phyloP scores from a whole-genome alignment of 208 protist genomes.

The Lotmaria passim region DNA sequence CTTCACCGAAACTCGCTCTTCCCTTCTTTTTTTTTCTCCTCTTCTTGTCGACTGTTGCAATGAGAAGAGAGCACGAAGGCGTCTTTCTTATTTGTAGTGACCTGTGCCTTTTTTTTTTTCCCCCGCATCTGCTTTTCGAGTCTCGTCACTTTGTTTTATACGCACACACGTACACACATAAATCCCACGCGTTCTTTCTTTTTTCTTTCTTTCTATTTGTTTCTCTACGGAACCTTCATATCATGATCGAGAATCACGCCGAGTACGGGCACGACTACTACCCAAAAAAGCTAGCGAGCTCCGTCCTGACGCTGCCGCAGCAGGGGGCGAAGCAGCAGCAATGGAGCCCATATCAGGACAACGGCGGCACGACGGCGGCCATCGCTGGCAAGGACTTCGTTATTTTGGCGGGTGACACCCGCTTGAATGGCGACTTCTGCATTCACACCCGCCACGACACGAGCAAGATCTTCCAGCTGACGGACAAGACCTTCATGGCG shows the following conservation, averaged over 20 bases:
- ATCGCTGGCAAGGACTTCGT: constrained; percentile 97
- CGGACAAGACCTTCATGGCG: constrained; percentile 92
- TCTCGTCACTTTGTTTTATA: too few species aligned
- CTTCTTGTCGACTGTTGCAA: too few species aligned
- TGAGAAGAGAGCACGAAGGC: too few species aligned
- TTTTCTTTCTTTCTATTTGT: background rate
- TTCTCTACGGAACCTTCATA: constrained; percentile 1
- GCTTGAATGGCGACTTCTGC: constrained; percentile 97
- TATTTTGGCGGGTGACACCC: constrained; percentile 98
- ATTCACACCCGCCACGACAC: constrained; percentile 94
- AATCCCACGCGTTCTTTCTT: too few species aligned
- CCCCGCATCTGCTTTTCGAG: too few species aligned
- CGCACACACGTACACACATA: too few species aligned
- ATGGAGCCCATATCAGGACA: constrained; percentile 95
- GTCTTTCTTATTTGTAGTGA: too few species aligned
- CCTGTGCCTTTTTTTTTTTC: too few species aligned
- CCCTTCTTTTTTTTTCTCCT: too few species aligned
- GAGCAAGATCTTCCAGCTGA: constrained; percentile 96
- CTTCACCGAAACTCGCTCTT: too few species aligned
- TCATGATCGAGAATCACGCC: constrained; percentile 85
- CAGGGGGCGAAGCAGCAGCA: constrained; percentile 70
- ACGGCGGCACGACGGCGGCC: constrained; percentile 95
- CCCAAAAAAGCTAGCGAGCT: constrained; percentile 74
- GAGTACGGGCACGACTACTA: constrained; percentile 80
- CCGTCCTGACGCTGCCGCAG: constrained; percentile 70